Base-by-base conservation (phyloP, 2,329 filamentous ascomycete genomes). In the Alternaria postmessia region DNA sequence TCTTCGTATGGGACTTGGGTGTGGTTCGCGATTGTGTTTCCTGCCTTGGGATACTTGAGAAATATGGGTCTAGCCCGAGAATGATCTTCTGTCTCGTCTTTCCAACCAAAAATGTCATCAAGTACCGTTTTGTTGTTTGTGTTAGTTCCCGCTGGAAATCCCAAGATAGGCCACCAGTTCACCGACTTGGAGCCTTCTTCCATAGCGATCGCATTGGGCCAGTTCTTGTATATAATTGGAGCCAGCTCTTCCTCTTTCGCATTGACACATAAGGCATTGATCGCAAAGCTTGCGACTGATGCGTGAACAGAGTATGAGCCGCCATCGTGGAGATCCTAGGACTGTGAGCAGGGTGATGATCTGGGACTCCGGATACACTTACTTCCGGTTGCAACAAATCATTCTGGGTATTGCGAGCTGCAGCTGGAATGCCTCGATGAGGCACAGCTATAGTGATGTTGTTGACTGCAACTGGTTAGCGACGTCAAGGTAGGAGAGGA, bases 381-480 rank as follows among this genome's bases (percentile, higher is more conserved):
- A 51, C 57, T 18, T 59, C 57, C 12, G 57, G 57, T n/a, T 59
- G 57, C 2, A 59, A 38, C 20, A 60, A 18, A 4, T 56, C 47
- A 8, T 60, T 60, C 12, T 51, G 24, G 6, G 46, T 43, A 28
- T 51, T 49, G 22, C 57, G 52, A 39, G 53, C 57, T 51, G 57
- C 57, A 39, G 51, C 52, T 12, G 57, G 57, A 4, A 60, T 48
- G 0, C 57, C 57, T 20, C 57, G 54, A 3, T 60, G 57, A 14
- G 57, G 57, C 4, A 60, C 46, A 3, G 57, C 57, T 51, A 60
- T 60, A 8, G 57, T 60, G n/a, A 60, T 56, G 11, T 60, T 60
- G 18, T 60, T 60, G 41, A 60, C 52, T 55, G 7, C 11, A 3
- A 2, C 5, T n/a, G 9, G 2, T 58, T 30, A 58, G 48, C 18